These are phyloP conservation scores for Pontederia paniculata DNA, from an alignment of 176 grass and related monocot species.

Conservation along the genomic window DNA sequence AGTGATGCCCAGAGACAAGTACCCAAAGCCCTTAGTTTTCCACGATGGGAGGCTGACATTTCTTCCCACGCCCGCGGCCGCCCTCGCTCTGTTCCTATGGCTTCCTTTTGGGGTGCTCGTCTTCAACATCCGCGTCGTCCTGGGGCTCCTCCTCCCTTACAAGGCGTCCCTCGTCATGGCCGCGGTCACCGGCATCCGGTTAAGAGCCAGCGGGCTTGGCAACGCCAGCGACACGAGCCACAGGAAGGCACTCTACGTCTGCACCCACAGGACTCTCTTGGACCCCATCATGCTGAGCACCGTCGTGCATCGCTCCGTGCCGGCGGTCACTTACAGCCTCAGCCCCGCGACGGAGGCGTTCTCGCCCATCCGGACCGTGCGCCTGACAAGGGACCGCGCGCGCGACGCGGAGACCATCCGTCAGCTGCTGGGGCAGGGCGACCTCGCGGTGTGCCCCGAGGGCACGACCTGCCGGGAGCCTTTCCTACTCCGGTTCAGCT, in stretches of 20 bases:
- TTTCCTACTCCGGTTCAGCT: conserved; percentile 71
- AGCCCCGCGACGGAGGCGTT: conserved; percentile 59
- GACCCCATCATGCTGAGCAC: conserved; percentile 1
- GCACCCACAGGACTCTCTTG: conserved; percentile 11
- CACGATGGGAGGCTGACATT: conserved; percentile 81
- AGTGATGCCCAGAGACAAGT: conserved; percentile 36
- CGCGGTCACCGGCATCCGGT: conserved; percentile 36
- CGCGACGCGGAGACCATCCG: conserved; percentile 45
- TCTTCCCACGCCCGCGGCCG: conserved; percentile 37
- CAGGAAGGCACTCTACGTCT: neutral
- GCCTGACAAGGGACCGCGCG: conserved; percentile 51
- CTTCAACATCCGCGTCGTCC: conserved; percentile 23
- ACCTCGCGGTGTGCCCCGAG: conserved; percentile 71
- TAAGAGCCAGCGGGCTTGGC: neutral
- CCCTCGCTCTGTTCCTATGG: conserved; percentile 58
- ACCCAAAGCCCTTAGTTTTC: conserved; percentile 58
- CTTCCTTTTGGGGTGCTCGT: conserved; percentile 44
- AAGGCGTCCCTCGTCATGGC: conserved; percentile 29
- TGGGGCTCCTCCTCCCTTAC: conserved; percentile 35
- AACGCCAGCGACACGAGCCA: neutral
- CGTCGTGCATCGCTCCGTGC: neutral
- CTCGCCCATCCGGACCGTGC: conserved; percentile 53
- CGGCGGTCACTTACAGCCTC: conserved; percentile 9
- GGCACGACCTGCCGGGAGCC: conserved; percentile 71
- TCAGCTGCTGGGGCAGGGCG: conserved; percentile 18